Evolutionary conservation across 2,329 filamentous ascomycete species (phyloP).

Genomic region (Sporothrix luriei): DNA sequence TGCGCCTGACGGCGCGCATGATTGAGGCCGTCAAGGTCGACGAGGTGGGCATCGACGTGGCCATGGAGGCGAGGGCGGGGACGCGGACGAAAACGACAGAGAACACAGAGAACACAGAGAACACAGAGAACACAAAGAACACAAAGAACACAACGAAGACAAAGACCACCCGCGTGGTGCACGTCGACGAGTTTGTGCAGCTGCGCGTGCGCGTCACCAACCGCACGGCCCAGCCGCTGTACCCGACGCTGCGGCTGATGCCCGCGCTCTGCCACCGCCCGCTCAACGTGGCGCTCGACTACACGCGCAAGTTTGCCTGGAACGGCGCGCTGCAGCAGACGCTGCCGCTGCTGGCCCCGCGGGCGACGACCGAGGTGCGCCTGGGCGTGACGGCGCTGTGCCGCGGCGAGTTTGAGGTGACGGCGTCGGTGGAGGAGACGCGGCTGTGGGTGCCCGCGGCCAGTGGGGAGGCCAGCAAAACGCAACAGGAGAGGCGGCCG

Average conservation of each 20-base stretch:
- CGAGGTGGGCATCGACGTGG: conserved; percentile 70
- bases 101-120: no score
- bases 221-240: conserved; percentile 66
- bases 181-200: conserved; percentile 66
- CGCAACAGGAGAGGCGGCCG: conserved; percentile 42
- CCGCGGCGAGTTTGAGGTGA: conserved; percentile 79
- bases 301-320: conserved; percentile 80
- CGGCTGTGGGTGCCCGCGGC: conserved; percentile 51
- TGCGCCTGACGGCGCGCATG: conserved; percentile 75
- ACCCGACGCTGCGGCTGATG: conserved; percentile 73
- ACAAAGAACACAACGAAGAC: conserved; percentile 31
- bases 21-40: conserved; percentile 80
- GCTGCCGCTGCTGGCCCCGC: conserved; percentile 64
- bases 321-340: conserved; percentile 80
- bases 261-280: conserved; percentile 75
- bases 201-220: conserved; percentile 75
- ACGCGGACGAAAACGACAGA: conserved; percentile 25
- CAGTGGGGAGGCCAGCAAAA: not conserved
- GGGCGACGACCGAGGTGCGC: conserved; percentile 61
- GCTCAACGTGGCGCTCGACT: conserved; percentile 72
- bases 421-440: conserved; percentile 79
- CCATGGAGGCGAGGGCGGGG: conserved; percentile 47
- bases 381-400: conserved; percentile 76
- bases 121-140: no score
- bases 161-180: conserved; percentile 39